Conservation (phyloP, 208 protist genomes). For the Porcisia deanei region DNA sequence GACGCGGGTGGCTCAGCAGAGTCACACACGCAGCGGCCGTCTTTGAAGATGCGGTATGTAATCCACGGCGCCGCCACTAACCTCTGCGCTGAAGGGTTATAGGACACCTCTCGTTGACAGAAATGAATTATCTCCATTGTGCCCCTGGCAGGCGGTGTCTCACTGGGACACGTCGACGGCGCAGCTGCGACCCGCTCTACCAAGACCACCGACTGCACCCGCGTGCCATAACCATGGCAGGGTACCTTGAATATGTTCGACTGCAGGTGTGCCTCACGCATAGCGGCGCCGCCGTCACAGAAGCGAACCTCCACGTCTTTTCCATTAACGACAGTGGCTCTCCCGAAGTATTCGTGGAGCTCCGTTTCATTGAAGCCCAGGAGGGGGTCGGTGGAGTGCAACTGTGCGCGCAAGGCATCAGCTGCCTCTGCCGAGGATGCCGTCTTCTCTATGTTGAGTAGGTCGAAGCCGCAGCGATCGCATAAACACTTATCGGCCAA, state of each 20-base stretch:
- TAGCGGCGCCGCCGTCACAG: conserved; percentile 17
- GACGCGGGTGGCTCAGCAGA: not conserved
- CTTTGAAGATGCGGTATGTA: conserved; percentile 11
- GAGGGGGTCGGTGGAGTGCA: conserved; percentile 35
- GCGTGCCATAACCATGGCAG: conserved; percentile 37
- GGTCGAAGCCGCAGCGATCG: conserved; percentile 37
- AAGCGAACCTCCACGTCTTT: not conserved
- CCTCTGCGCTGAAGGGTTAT: conserved; percentile 12
- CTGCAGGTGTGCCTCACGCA: conserved; percentile 35
- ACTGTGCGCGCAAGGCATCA: conserved; percentile 24
- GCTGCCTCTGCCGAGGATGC: not conserved
- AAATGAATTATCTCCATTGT: conserved; percentile 35
- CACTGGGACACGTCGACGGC: not conserved
- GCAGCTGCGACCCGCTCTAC: conserved; percentile 33
- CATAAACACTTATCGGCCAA: conserved; percentile 49
- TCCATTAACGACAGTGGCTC: not conserved
- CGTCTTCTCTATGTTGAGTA: conserved; percentile 26
- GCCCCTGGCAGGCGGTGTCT: too few relatives aligned
- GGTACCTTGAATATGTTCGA: conserved; percentile 41
- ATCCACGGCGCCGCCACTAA: conserved; percentile 21
- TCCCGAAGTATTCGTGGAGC: conserved; percentile 25
- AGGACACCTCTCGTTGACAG: conserved; percentile 36
- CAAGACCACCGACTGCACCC: conserved; percentile 59
- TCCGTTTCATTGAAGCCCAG: conserved; percentile 37
- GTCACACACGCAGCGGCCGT: conserved; percentile 8